Evolutionary conservation across 257 asterid genomes (phyloP).

Genomic region (Marsdenia floribunda): DNA sequence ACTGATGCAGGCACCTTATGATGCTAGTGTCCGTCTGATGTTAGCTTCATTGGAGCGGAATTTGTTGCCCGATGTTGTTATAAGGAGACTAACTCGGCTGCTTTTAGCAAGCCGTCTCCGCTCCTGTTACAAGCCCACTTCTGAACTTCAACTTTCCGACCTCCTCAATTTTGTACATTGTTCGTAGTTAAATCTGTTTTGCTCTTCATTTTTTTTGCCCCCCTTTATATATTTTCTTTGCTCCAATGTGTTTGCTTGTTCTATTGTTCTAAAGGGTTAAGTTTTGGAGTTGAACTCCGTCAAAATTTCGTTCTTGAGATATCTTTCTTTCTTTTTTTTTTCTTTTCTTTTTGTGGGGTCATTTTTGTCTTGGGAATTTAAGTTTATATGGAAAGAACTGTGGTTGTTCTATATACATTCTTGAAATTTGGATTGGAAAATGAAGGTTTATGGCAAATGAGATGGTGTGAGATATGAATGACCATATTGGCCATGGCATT

Average conservation of each 20-base stretch:
- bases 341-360: neutral
- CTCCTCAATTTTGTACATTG: constrained; percentile 59
- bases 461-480: neutral
- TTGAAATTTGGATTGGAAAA: neutral
- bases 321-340: too few relatives aligned
- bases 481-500: neutral
- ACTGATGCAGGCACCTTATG: constrained; percentile 54
- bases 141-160: constrained; percentile 53
- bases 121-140: constrained; percentile 56
- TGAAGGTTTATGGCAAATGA: neutral
- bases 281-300: neutral
- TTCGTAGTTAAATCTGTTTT: constrained; percentile 1
- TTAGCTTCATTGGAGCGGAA: constrained; percentile 72
- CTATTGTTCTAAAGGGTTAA: neutral
- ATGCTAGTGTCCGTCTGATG: constrained; percentile 61
- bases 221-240: neutral
- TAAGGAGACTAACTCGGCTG: constrained; percentile 71
- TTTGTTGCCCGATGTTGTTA: constrained; percentile 71
- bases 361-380: neutral
- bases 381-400: neutral
- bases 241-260: neutral
- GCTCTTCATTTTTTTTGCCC: too few relatives aligned
- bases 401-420: neutral
- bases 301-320: neutral
- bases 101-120: constrained; percentile 78